These are phyloP conservation scores for Colletotrichum somersetense DNA, from an alignment of 2,329 filamentous ascomycete species.

Conservation along the genomic window DNA sequence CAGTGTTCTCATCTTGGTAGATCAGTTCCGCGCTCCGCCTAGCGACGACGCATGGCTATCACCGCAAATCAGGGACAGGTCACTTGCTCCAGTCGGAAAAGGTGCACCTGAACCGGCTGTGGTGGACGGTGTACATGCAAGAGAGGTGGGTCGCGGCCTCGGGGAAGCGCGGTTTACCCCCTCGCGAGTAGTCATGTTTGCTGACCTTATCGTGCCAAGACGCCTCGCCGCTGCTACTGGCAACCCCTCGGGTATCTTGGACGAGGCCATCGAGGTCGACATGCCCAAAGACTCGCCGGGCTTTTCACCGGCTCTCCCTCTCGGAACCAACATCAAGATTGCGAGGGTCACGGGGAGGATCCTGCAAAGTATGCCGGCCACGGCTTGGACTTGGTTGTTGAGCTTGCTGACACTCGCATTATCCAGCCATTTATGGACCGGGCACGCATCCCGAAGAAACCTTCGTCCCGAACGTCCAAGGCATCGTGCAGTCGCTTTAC, in stretches of 20 bases:
- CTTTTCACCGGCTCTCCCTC: slow-evolving; percentile 14
- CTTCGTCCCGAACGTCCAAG: slow-evolving; percentile 50
- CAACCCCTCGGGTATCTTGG: slow-evolving; percentile 29
- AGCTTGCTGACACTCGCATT: slow-evolving; percentile 43
- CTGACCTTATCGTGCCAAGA: slow-evolving; percentile 1
- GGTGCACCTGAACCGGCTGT: slow-evolving; percentile 38
- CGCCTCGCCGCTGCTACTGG: slow-evolving; percentile 39
- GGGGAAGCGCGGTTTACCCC: too few species aligned
- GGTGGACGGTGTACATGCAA: slow-evolving; percentile 43
- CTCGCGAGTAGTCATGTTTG: neutral
- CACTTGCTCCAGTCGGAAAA: slow-evolving; percentile 29
- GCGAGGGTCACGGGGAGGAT: slow-evolving; percentile 35
- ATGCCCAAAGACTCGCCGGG: slow-evolving; percentile 31
- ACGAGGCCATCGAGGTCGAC: slow-evolving; percentile 29
- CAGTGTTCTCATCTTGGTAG: neutral
- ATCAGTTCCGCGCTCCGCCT: slow-evolving; percentile 35
- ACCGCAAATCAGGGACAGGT: slow-evolving; percentile 29
- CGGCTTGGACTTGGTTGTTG: slow-evolving; percentile 16
- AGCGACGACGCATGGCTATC: slow-evolving; percentile 40
- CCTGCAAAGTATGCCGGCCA: slow-evolving; percentile 3
- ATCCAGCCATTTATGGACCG: slow-evolving; percentile 48
- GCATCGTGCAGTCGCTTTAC: slow-evolving; percentile 47
- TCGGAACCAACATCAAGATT: slow-evolving; percentile 33
- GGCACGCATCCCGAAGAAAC: slow-evolving; percentile 48
- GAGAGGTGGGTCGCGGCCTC: slow-evolving; percentile 26